Evolutionary conservation across 805 yeast species (phyloP).

Genomic region (Scheffersomyces ergatensis): DNA sequence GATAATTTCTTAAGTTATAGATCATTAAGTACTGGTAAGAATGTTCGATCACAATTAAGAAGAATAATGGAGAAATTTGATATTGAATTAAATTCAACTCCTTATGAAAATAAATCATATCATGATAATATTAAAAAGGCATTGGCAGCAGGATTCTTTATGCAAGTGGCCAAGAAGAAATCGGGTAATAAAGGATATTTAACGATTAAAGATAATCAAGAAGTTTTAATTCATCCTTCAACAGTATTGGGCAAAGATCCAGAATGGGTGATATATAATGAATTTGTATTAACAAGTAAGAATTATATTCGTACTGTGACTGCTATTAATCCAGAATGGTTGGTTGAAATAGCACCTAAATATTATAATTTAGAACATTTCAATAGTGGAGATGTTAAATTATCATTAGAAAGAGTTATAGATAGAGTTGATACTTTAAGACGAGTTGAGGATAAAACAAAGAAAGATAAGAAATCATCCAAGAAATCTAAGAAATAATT

Average conservation of each 20-base stretch:
- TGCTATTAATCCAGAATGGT: slow-evolving; percentile 87
- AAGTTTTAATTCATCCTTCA: slow-evolving; percentile 90
- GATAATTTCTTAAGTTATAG: slow-evolving; percentile 83
- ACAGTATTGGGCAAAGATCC: slow-evolving; percentile 84
- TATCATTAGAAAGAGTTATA: slow-evolving; percentile 62
- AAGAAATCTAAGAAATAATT: too few species aligned
- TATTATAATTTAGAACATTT: slow-evolving; percentile 65
- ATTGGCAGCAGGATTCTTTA: slow-evolving; percentile 87
- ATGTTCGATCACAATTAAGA: slow-evolving; percentile 78
- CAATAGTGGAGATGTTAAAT: slow-evolving; percentile 69
- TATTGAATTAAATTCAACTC: slow-evolving; percentile 67
- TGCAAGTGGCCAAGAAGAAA: slow-evolving; percentile 96
- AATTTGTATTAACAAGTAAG: slow-evolving; percentile 89
- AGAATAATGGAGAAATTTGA: slow-evolving; percentile 82
- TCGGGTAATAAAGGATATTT: slow-evolving; percentile 78
- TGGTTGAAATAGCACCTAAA: slow-evolving; percentile 74
- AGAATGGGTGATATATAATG: slow-evolving; percentile 94
- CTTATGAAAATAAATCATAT: slow-evolving; percentile 32
- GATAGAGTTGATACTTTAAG: slow-evolving; percentile 35
- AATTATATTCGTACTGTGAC: slow-evolving; percentile 95
- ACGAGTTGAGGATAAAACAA: neutral
- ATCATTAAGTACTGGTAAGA: slow-evolving; percentile 81
- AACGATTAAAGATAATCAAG: slow-evolving; percentile 95
- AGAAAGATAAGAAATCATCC: neutral
- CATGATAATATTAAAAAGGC: slow-evolving; percentile 77